Evolutionary conservation across 176 grass and related monocot genomes (phyloP), one percentile per base, ranked within the genome.

Genomic region (Ampelocalamus luodianensis): DNA sequence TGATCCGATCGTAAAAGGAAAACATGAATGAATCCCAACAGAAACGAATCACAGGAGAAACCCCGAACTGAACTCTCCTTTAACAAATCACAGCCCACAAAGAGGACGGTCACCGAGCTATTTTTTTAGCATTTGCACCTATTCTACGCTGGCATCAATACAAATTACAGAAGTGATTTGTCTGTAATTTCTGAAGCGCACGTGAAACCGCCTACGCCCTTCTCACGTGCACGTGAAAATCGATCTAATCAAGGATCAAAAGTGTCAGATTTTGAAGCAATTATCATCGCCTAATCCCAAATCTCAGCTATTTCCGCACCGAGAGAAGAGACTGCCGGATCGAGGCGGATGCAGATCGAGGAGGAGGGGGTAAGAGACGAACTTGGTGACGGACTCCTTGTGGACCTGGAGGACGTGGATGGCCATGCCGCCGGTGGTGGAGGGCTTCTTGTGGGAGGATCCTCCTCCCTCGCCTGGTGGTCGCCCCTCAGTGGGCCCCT

Each of bases 341-440:
- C 39, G 22, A 78, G 18, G 37, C 0, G 55, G 68, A 44, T 40
- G 44, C 17, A 71, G 55, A 77, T 76, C 54, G 43, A 36, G 65
- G 54, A 29, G 27, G 4, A 26, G 43, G 36, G 36, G 15, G 9
- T 26, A 27, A 3, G 56, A 27, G 51, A 6, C 72, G 86, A 86
- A 99, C 96, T 94, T 99, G 66, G 86, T 94, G 24, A 99, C 93
- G 40, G 93, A 88, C 76, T 99, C 97, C 87, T 99, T 99, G 86
- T 99, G 97, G 67, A 99, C 97, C 89, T 99, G 97, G 13, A 99
- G 90, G 61, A 99, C 97, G 32, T 99, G 97, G 61, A 99, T 99
- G 82, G 97, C 53, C 97, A 99, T 99, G 86, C 97, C 97, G 12
- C 90, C 86, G 39, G 97, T 93, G 68, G 97, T 99, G 71, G 97